Evolutionary conservation across 768 basidiomycete species (phyloP).

Genomic region (Gyrodon lividus): DNA sequence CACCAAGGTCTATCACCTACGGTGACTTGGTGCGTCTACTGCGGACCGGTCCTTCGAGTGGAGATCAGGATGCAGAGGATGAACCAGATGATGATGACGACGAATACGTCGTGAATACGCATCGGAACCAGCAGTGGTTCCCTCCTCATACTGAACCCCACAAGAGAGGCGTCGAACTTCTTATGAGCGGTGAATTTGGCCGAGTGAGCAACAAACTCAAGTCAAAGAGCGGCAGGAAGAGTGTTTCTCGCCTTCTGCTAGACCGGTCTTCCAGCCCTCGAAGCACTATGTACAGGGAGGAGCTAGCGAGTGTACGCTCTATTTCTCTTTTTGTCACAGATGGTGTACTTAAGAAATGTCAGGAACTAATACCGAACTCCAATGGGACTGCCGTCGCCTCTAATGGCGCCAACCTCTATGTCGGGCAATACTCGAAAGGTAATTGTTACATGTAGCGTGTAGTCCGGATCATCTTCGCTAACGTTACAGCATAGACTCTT

Average conservation of each 20-base stretch:
- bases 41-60: constrained; percentile 8
- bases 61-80: constrained; percentile 41
- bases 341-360: constrained; percentile 2
- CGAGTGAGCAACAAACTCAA: constrained; percentile 51
- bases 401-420: constrained; percentile 75
- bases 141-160: constrained; percentile 55
- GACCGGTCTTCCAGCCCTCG: constrained; percentile 39
- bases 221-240: constrained; percentile 41
- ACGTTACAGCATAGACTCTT: constrained; percentile 55
- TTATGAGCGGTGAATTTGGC: constrained; percentile 81
- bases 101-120: constrained; percentile 19
- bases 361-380: constrained; percentile 78
- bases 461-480: constrained; percentile 4
- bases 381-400: constrained; percentile 77
- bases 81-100: constrained; percentile 40
- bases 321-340: not conserved
- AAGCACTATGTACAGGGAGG: constrained; percentile 45
- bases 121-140: constrained; percentile 35
- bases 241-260: constrained; percentile 49
- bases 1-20: constrained; percentile 16
- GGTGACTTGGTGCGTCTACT: constrained; percentile 26
- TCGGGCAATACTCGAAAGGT: constrained; percentile 82
- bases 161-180: constrained; percentile 58
- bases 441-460: not conserved
- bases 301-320: constrained; percentile 50